Conservation (phyloP, 2,329 filamentous ascomycete genomes). For the Dactylellina cionopaga region DNA sequence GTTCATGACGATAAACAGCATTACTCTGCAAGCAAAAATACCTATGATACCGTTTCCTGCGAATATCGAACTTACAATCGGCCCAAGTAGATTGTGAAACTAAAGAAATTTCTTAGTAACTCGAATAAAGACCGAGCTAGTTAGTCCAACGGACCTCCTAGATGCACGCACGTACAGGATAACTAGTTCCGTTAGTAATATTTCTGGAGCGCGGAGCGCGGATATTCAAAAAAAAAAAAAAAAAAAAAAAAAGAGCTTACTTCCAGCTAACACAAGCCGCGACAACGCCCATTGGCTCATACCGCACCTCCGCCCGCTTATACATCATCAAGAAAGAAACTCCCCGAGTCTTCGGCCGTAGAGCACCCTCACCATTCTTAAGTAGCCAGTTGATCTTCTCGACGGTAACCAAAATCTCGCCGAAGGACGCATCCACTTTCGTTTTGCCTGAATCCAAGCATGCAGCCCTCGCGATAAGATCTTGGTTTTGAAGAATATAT, state of each 20-base stretch:
- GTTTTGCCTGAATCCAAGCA: slow-evolving; percentile 97
- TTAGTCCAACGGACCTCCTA: too few species aligned
- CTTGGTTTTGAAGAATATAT: slow-evolving; percentile 87
- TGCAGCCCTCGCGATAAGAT: slow-evolving; percentile 83
- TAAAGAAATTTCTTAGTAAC: slow-evolving; percentile 58
- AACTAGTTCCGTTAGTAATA: slow-evolving; percentile 58
- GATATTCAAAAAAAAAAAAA: slow-evolving; percentile 51
- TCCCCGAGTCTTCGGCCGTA: slow-evolving; percentile 73
- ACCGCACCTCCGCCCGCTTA: slow-evolving; percentile 88
- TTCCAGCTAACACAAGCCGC: slow-evolving; percentile 97
- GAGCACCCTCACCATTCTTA: slow-evolving; percentile 82
- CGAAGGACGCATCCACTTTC: slow-evolving; percentile 89
- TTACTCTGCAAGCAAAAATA: slow-evolving; percentile 4
- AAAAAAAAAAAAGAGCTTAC: slow-evolving; percentile 63
- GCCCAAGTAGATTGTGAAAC: slow-evolving; percentile 93
- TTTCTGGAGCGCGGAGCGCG: too few species aligned
- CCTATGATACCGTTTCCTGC: slow-evolving; percentile 84
- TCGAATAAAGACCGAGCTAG: too few species aligned
- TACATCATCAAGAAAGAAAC: slow-evolving; percentile 78
- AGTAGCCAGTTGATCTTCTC: slow-evolving; percentile 97
- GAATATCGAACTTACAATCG: slow-evolving; percentile 89
- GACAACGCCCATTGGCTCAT: slow-evolving; percentile 92
- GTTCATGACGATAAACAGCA: not conserved
- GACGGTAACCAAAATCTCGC: slow-evolving; percentile 90
- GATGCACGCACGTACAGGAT: slow-evolving; percentile 62